Evolutionary conservation across 768 basidiomycete species (phyloP), one percentile per base, ranked within the genome.

Genomic region (Phylloporus arenicola): DNA sequence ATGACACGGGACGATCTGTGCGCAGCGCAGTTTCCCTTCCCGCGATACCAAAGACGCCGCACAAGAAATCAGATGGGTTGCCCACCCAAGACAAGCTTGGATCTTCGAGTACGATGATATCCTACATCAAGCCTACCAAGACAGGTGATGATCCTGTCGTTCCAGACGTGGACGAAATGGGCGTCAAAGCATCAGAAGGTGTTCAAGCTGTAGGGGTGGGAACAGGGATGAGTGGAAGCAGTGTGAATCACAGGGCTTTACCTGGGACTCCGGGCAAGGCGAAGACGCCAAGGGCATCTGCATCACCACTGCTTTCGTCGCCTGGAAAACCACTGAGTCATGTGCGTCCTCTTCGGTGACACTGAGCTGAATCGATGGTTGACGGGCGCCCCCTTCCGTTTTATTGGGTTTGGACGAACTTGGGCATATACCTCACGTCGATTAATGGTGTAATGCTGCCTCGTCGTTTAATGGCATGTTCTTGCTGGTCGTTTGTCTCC

Each of bases 301-400:
- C 43, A 14, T 39, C 63, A 34, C 48, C 57, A 51, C 60, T 74
- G 52, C 75, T 76, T 52, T 62, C 72, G 37, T 72, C 80, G 47
- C 68, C 78, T 54, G 76, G 80, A 56, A 83, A 81, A 65, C 83
- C 87, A 58, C 70, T 89, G 75, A 83, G 79, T 70, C 88, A 91
- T 82, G 88, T 91, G 81, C 86, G 88, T 89, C 78, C 79, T 75
- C 80, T 82, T 75, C 74, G 84, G 82, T 81, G 74, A 72, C 69
- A 80, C 64, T 67, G 63, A 67, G 68, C 57, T 62, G 64, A 71
- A 75, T 68, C 50, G 65, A 68, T 76, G 72, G 76, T 82, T 71
- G 67, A 70, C 62, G 60, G 60, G 53, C 17, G 27, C 50, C 38
- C 31, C 29, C 56, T 51, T 51, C 54, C 42, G 44, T 34, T 51